Conservation (phyloP, 352 stramenopile genomes). For the Pythium sukuiense region DNA sequence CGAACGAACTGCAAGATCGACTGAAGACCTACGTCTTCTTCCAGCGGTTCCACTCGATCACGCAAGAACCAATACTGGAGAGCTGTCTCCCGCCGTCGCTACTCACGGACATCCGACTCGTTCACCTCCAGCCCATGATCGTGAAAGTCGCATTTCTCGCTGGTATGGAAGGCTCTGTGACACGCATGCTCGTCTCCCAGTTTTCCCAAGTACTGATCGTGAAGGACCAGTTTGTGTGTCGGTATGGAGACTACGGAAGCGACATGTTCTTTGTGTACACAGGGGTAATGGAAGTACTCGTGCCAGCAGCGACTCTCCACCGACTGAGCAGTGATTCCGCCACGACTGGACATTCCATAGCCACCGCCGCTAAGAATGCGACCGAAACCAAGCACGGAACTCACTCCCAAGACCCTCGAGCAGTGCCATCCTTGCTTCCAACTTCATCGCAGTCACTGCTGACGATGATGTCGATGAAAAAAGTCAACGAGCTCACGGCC, state of each 20-base stretch:
- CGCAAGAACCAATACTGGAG: slow-evolving; percentile 62
- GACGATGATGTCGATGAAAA: slow-evolving; percentile 32
- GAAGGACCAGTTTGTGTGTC: slow-evolving; percentile 63
- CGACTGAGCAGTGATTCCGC: slow-evolving; percentile 33
- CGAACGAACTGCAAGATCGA: slow-evolving; percentile 42
- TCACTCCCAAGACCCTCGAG: slow-evolving; percentile 24
- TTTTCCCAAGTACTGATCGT: slow-evolving; percentile 66
- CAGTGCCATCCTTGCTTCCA: not conserved
- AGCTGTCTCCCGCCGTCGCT: slow-evolving; percentile 62
- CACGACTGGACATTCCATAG: slow-evolving; percentile 14
- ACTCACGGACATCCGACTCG: slow-evolving; percentile 64
- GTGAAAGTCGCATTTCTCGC: slow-evolving; percentile 63
- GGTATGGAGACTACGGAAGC: slow-evolving; percentile 54
- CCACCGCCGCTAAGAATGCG: slow-evolving; percentile 10
- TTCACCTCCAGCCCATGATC: slow-evolving; percentile 71
- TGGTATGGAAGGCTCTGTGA: slow-evolving; percentile 55
- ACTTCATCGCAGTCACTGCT: not conserved
- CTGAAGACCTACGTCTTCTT: slow-evolving; percentile 77
- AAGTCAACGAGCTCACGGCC: slow-evolving; percentile 54
- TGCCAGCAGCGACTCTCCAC: slow-evolving; percentile 25
- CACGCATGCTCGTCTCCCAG: slow-evolving; percentile 66
- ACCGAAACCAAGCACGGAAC: slow-evolving; percentile 10
- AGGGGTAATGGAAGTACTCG: slow-evolving; percentile 36
- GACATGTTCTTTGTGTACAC: slow-evolving; percentile 84
- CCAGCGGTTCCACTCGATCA: slow-evolving; percentile 67